A percentile compares a stretch with the other conserved stretches of the same genome.
Evolutionary conservation across 192 early-diverging fungal species (phyloP).

Genomic region (Pilaira anomala): DNA sequence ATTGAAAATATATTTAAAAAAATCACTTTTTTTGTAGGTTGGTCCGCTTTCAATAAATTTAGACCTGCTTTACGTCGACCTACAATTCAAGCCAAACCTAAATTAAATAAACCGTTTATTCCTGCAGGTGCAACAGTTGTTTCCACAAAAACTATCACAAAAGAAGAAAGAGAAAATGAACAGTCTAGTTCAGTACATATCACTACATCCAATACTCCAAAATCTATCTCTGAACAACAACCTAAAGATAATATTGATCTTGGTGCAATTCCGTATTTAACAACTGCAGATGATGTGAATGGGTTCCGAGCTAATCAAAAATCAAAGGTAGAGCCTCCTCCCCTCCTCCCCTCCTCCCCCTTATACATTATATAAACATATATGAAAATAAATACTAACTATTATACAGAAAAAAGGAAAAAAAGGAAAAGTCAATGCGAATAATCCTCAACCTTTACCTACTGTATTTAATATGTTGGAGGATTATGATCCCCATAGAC

Average conservation of each 20-base stretch:
- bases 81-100: constrained; percentile 46
- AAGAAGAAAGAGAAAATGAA: constrained; percentile 14
- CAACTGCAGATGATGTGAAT: constrained; percentile 33
- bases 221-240: neutral
- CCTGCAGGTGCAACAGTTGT: constrained; percentile 31
- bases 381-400: too few relatives aligned
- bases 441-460: constrained; percentile 24
- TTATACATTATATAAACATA: neutral
- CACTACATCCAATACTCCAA: neutral
- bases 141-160: constrained; percentile 21
- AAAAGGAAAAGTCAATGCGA: constrained; percentile 28
- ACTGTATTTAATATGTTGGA: constrained; percentile 44
- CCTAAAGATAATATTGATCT: neutral
- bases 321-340: constrained; percentile 27
- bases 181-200: neutral
- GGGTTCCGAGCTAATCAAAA: constrained; percentile 28
- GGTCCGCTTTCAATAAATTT: constrained; percentile 34
- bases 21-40: constrained; percentile 22
- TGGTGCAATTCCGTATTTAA: constrained; percentile 8
- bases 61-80: constrained; percentile 44
- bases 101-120: constrained; percentile 32
- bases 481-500: constrained; percentile 65
- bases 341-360: too few relatives aligned
- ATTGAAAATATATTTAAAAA: neutral
- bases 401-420: constrained; percentile 28